Evolutionary conservation across 129 eudicot species (phyloP), one percentile per base, ranked within the genome.

Genomic region (Lactuca saligna): DNA sequence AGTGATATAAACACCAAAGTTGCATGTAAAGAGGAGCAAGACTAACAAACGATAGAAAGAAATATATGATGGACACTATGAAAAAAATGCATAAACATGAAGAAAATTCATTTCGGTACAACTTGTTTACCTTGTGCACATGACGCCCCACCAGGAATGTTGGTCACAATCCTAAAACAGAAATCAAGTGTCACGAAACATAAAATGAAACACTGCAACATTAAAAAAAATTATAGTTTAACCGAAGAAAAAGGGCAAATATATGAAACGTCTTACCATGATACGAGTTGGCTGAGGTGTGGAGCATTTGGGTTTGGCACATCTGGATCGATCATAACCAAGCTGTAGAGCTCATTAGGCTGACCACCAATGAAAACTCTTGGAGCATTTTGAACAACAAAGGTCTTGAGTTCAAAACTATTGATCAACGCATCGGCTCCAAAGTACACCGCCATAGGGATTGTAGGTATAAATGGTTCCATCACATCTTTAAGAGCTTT

Each of bases 301-400:
- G 77, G 56, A 3, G 54, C 33, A 7, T 29, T 73, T 6, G 77
- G 77, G 70, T 42, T 73, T 2, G 77, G 77, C 25, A 55, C 70
- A 38, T 73, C 70, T 0, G 70, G 70, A 42, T 72, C 38, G 3
- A 63, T 4, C 44, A 63, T 62, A 3, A 63, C 42, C 34, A 72
- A n/a, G 1, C 70, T 72, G 56, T 72, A 63, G 7, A 72, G 63
- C 44, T 57, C 44, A 13, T 54, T 39, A 31, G 41, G 37, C 13
- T 73, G 48, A 54, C 57, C 71, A 39, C 71, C 57, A 0, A 73
- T 73, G 71, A 25, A 2, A 44, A 54, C 71, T 63, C 32, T 63
- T n/a, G 71, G 78, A 17, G 62, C 34, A 63, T 37, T 13, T 73
- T 54, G 63, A n/a, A 61, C 65, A 8, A 29, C 1, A 31, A 10